Conservation (phyloP, 306 rosid species). For the Vicia villosa region DNA sequence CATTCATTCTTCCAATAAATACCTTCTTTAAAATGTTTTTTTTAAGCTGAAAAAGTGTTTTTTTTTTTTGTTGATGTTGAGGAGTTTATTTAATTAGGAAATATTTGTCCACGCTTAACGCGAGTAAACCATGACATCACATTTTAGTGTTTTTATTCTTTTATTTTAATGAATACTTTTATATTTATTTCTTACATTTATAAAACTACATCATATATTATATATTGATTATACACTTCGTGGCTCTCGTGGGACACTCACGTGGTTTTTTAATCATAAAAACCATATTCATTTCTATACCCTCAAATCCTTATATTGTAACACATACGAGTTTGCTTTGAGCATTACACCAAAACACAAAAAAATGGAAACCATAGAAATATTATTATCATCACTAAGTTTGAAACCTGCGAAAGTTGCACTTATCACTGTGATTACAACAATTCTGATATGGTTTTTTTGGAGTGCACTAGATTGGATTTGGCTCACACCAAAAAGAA, state of each 20-base stretch:
- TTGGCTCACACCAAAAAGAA: slow-evolving; percentile 44
- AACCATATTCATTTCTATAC: not conserved
- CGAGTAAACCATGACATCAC: too few relatives aligned
- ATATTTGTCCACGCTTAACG: too few relatives aligned
- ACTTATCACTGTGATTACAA: slow-evolving; percentile 11
- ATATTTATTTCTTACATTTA: not conserved
- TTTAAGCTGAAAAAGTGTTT: too few relatives aligned
- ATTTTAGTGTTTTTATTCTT: too few relatives aligned
- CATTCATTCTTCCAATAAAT: too few relatives aligned
- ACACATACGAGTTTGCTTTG: not conserved
- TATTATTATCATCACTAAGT: slow-evolving; percentile 9
- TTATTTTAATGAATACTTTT: not conserved
- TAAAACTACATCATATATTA: not conserved
- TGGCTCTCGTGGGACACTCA: slow-evolving; percentile 21
- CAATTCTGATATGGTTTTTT: slow-evolving; percentile 41
- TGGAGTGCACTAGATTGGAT: slow-evolving; percentile 46
- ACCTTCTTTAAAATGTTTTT: too few relatives aligned
- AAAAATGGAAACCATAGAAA: not conserved
- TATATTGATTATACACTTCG: not conserved
- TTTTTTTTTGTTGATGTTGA: too few relatives aligned
- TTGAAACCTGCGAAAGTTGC: slow-evolving; percentile 3
- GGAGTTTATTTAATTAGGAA: too few relatives aligned
- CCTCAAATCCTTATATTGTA: not conserved
- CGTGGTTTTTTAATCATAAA: not conserved
- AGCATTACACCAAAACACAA: not conserved